A percentile compares a stretch with the other conserved stretches of the same genome.
phyloP scores from a whole-genome alignment of 2,329 filamentous ascomycete genomes.

The Byssochlamys sp. region DNA sequence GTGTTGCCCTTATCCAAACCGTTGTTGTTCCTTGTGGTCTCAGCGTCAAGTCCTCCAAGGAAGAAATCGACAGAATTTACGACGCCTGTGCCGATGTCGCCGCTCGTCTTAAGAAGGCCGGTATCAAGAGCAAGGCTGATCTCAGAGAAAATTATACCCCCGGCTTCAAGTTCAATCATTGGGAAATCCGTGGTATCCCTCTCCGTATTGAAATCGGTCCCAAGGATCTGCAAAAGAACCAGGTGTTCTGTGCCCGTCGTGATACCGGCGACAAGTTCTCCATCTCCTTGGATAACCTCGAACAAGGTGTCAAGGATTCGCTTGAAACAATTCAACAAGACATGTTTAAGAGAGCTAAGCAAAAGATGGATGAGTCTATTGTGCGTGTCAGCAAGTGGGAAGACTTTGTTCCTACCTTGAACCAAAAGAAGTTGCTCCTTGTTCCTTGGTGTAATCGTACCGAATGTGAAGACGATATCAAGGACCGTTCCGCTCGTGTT shows the following conservation, averaged over 20 bases:
- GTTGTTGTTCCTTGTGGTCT: conserved; percentile 88
- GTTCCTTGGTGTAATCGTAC: conserved; percentile 80
- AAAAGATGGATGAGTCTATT: conserved; percentile 65
- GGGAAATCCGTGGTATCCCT: conserved; percentile 92
- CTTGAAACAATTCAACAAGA: conserved; percentile 85
- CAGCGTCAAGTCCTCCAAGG: conserved; percentile 73
- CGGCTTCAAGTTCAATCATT: conserved; percentile 97
- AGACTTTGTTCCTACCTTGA: conserved; percentile 79
- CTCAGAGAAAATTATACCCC: conserved; percentile 82
- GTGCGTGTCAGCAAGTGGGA: conserved; percentile 73
- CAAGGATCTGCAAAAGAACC: conserved; percentile 80
- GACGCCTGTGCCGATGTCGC: conserved; percentile 65
- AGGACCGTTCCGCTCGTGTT: conserved; percentile 76
- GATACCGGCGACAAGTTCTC: conserved; percentile 75
- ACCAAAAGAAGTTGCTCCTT: conserved; percentile 82
- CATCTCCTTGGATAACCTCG: conserved; percentile 64
- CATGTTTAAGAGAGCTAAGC: conserved; percentile 66
- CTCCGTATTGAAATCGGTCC: conserved; percentile 91
- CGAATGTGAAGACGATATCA: conserved; percentile 87
- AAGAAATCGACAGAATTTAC: conserved; percentile 67
- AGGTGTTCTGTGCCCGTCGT: conserved; percentile 74
- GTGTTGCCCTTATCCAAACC: conserved; percentile 75
- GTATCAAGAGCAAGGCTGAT: conserved; percentile 71
- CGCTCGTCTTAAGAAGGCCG: conserved; percentile 58
- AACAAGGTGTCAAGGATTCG: conserved; percentile 63